Conservation (phyloP, 345 rosid genomes). For the Streptanthus diversifolius region DNA sequence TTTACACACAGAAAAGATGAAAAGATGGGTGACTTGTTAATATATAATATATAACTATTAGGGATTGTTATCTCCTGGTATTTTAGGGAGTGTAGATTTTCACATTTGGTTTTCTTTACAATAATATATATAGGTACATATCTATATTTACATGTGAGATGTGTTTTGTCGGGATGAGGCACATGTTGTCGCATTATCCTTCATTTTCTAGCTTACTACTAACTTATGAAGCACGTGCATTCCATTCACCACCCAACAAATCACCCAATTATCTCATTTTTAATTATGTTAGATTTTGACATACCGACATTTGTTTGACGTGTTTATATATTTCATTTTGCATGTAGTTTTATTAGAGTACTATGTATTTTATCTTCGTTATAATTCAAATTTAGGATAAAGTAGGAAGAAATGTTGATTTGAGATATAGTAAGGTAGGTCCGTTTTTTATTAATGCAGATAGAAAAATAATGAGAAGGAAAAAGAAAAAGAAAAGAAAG, state of each 20-base stretch:
- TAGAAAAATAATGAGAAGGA: not conserved
- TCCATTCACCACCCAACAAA: slow-evolving; percentile 33
- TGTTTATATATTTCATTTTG: too few species aligned
- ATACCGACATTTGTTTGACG: slow-evolving; percentile 11
- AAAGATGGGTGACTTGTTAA: not conserved
- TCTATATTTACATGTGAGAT: slow-evolving; percentile 22
- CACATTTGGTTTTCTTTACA: not conserved
- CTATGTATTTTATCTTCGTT: not conserved
- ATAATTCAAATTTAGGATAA: not conserved
- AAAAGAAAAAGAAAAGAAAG: not conserved
- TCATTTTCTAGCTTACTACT: slow-evolving; percentile 32
- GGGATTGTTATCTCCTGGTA: slow-evolving; percentile 2
- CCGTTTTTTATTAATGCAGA: not conserved
- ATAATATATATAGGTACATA: not conserved
- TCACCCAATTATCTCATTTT: slow-evolving; percentile 22
- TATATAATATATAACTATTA: not conserved
- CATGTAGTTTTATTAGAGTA: not conserved
- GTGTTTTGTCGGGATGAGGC: slow-evolving; percentile 40
- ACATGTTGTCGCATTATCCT: slow-evolving; percentile 40
- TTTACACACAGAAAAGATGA: not conserved
- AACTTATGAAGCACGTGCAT: slow-evolving; percentile 38
- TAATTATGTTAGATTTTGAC: slow-evolving; percentile 19
- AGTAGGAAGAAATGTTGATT: not conserved
- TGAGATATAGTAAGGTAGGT: slow-evolving; percentile 9
- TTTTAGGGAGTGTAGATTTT: not conserved